phyloP scores from a whole-genome alignment of 441 rosid genomes.

The Pelargonium citronellum region DNA sequence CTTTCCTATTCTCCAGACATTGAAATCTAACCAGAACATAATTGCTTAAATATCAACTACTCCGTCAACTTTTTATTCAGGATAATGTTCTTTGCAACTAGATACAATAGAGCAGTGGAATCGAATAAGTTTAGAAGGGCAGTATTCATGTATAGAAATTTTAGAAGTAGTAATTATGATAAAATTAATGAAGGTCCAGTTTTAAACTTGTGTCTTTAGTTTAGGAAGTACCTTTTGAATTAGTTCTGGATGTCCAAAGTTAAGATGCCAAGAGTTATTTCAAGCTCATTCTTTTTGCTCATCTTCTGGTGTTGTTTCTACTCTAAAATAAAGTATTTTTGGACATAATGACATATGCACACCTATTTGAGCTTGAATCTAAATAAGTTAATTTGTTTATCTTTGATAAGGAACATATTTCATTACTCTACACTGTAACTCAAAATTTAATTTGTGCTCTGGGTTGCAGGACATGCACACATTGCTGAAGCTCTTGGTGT shows the following conservation, averaged over 20 bases:
- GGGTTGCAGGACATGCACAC: slow-evolving; percentile 78
- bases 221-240: slow-evolving; percentile 2
- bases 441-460: slow-evolving; percentile 18
- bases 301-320: neutral
- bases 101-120: no score
- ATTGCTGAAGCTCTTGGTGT: slow-evolving; percentile 98
- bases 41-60: no score
- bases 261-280: neutral
- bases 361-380: no score
- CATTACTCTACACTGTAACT: neutral
- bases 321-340: neutral
- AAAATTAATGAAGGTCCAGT: neutral
- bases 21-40: no score
- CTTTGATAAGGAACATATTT: no score
- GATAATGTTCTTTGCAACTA: no score
- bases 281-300: neutral
- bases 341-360: neutral
- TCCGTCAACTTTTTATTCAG: no score
- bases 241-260: slow-evolving; percentile 1
- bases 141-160: no score
- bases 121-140: no score
- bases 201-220: neutral
- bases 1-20: no score
- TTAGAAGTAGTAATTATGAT: slow-evolving; percentile 10
- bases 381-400: no score